Conservation (phyloP, 345 rosid genomes). For the Erysimum cheiranthoides region DNA sequence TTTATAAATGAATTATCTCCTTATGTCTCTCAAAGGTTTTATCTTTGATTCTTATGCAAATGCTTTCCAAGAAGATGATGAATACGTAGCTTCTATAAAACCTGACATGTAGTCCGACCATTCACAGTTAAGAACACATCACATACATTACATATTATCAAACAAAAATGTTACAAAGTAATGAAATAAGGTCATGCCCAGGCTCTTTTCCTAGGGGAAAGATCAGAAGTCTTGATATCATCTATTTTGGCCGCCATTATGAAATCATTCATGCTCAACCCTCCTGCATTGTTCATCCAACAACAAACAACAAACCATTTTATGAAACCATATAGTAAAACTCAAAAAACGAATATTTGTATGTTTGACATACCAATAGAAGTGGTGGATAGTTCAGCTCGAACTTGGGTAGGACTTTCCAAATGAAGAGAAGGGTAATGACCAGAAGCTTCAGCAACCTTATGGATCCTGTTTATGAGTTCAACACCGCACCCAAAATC, state of each 20-base stretch:
- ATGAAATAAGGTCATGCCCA: constrained; percentile 62
- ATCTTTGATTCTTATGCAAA: not conserved
- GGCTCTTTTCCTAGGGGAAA: constrained; percentile 70
- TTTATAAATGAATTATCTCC: too few species aligned
- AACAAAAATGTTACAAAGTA: constrained; percentile 32
- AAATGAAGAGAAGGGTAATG: constrained; percentile 84
- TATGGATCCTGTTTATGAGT: constrained; percentile 76
- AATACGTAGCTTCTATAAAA: not conserved
- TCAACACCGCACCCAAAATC: constrained; percentile 82
- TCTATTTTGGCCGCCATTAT: constrained; percentile 90
- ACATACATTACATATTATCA: not conserved
- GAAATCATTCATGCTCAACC: constrained; percentile 90
- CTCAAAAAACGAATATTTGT: constrained; percentile 41
- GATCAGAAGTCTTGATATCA: constrained; percentile 84
- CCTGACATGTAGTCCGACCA: not conserved
- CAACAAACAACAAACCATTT: constrained; percentile 7
- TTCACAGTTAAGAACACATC: not conserved
- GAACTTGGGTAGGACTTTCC: constrained; percentile 74
- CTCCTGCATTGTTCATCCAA: constrained; percentile 57
- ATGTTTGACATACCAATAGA: constrained; percentile 60
- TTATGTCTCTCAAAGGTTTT: too few species aligned
- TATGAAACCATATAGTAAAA: constrained; percentile 5
- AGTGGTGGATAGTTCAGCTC: constrained; percentile 85
- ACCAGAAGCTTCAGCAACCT: constrained; percentile 62
- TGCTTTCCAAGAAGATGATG: not conserved